These are phyloP conservation scores for Tetrahymena malaccensis DNA, from an alignment of 73 alveolate genomes.

Conservation along the genomic window DNA sequence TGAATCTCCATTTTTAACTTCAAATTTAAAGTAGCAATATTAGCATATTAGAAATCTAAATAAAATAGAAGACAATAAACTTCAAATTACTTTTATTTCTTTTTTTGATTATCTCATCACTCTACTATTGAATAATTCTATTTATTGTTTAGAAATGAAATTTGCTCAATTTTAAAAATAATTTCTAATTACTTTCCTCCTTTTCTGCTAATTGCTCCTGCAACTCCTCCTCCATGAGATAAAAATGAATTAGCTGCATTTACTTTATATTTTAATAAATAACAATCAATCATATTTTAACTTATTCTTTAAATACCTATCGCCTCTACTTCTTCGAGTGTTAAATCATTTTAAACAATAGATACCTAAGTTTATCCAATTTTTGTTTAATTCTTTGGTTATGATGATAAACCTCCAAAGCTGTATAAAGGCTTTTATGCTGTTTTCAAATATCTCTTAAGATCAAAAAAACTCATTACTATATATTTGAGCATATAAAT, in stretches of 20 bases:
- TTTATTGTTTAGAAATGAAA: background rate
- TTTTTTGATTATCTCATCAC: background rate
- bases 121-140: background rate
- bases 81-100: background rate
- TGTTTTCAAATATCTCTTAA: background rate
- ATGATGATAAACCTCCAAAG: background rate
- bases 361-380: background rate
- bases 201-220: conserved; percentile 62
- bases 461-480: background rate
- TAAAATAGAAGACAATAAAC: background rate
- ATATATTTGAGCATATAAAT: too few species aligned
- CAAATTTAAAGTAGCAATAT: background rate
- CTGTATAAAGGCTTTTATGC: background rate
- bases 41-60: too few species aligned
- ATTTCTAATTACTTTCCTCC: conserved; percentile 74
- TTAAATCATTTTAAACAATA: conserved; percentile 64
- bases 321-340: conserved; percentile 60
- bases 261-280: background rate
- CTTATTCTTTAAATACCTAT: conserved; percentile 23
- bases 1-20: conserved; percentile 48
- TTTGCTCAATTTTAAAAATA: background rate
- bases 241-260: conserved; percentile 76
- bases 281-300: background rate
- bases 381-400: background rate
- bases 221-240: conserved; percentile 70